Base-by-base conservation (phyloP, 768 basidiomycete genomes). In the Hygrocybe punicea region DNA sequence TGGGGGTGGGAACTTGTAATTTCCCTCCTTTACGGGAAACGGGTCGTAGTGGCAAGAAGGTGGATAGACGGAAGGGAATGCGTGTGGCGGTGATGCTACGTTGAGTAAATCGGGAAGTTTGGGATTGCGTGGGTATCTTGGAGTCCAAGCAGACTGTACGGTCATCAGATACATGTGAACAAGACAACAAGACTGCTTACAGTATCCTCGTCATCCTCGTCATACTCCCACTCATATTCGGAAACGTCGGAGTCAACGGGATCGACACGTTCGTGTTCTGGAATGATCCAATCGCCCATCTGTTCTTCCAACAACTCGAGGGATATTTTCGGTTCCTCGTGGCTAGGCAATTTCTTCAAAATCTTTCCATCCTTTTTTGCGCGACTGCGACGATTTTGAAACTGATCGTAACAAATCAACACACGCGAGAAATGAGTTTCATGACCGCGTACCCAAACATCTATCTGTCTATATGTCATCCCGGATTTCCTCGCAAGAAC, bases 321-420 rank as follows among this genome's bases (percentile, higher is more conserved):
- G 0, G 63, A 60, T 1, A 71, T 35, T 0, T 68, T 69, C 3
- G 63, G 58, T 2, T 57, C 59, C 9, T 68, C 63, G 2, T 55
- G 19, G 1, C 63, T 34, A 1, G 58, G 4, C 19, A 67, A 55
- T 46, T 67, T 70, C 3, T 42, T 57, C 6, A 70, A 24, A 6
- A 6, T 11, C 42, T 42, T 67, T 6, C 70, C 70, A 16, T 71
- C 75, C 45, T 63, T 68, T 44, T 65, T 75, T 1, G 72, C 70
- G 8, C 77, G 74, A 50, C 69, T 71, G 3, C 83, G 76, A 37
- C 77, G 78, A 35, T 84, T 84, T 67, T 84, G 82, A 52, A 84
- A 84, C 82, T 84, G 49, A 23, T n/a, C 14, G 44, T 19, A 36
- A 17, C 6, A 36, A 17, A 2, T 39, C 16, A 24, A 21, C 8